These are phyloP conservation scores for Neopestalotiopsis sp. DNA, from an alignment of 2,329 filamentous ascomycete species.

Conservation along the genomic window DNA sequence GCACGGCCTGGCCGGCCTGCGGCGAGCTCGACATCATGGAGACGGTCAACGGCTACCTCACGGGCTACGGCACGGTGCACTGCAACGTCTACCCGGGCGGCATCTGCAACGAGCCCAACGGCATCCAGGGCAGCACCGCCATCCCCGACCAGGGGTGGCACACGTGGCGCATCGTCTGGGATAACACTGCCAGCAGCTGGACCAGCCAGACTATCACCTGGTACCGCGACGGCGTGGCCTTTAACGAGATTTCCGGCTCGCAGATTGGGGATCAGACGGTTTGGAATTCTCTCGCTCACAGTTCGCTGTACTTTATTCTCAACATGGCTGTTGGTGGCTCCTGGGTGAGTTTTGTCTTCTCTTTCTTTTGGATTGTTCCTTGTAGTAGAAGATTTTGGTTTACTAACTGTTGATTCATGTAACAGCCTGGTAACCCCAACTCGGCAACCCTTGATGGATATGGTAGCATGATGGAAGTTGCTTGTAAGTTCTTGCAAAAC, in stretches of 20 bases:
- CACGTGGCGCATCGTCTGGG: conserved; percentile 38
- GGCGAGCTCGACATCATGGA: conserved; percentile 54
- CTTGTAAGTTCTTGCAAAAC: neutral
- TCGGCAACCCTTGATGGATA: conserved; percentile 48
- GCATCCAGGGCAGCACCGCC: conserved; percentile 31
- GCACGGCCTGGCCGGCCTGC: conserved; percentile 45
- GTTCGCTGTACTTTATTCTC: conserved; percentile 50
- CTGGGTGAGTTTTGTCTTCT: conserved; percentile 6
- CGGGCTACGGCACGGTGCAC: conserved; percentile 44
- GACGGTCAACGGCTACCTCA: conserved; percentile 42
- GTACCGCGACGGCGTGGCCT: conserved; percentile 50
- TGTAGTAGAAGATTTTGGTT: too few species aligned
- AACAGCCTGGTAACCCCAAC: conserved; percentile 53
- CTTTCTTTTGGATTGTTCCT: too few species aligned
- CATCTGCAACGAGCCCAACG: conserved; percentile 46
- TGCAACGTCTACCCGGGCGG: conserved; percentile 45
- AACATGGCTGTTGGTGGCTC: conserved; percentile 51
- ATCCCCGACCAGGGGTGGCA: conserved; percentile 23
- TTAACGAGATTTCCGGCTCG: conserved; percentile 47
- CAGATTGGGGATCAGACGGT: conserved; percentile 44
- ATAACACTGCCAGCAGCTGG: conserved; percentile 50
- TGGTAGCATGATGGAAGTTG: conserved; percentile 56
- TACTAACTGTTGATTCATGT: neutral
- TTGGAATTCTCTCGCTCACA: conserved; percentile 50
- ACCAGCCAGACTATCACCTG: conserved; percentile 52